A percentile compares a stretch with the other conserved stretches of the same genome.
phyloP scores from a whole-genome alignment of 1,284 basidiomycete species.

The Naganishia sp. region DNA sequence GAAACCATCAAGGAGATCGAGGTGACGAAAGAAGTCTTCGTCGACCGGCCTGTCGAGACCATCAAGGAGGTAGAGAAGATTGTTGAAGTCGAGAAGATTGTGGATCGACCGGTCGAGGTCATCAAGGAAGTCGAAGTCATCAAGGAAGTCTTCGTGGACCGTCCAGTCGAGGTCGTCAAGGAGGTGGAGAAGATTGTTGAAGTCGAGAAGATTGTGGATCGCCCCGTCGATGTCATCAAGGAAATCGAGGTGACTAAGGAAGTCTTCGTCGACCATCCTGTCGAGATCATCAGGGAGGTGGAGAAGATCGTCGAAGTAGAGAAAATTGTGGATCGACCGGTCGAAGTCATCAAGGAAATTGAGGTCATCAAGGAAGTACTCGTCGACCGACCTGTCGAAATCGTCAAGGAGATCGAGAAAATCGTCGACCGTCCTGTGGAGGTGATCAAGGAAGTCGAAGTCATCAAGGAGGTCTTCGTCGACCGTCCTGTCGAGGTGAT shows the following conservation, averaged over 20 bases:
- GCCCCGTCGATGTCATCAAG: constrained; percentile 43
- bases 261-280: constrained; percentile 45
- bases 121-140: constrained; percentile 33
- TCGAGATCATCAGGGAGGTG: constrained; percentile 38
- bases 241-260: constrained; percentile 38
- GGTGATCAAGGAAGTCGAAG: constrained; percentile 31
- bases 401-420: constrained; percentile 37
- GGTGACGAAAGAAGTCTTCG: constrained; percentile 38
- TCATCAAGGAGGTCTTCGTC: constrained; percentile 13
- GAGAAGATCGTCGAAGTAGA: constrained; percentile 33
- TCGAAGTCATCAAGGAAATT: constrained; percentile 39
- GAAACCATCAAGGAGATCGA: constrained; percentile 39
- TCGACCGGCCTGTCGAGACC: constrained; percentile 35
- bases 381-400: constrained; percentile 21
- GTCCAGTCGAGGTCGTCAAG: neutral
- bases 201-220: constrained; percentile 41
- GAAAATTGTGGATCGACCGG: constrained; percentile 40
- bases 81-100: constrained; percentile 40
- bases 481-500: constrained; percentile 35
- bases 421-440: constrained; percentile 3
- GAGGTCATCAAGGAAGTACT: constrained; percentile 37
- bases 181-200: constrained; percentile 39
- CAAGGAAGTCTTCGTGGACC: constrained; percentile 2
- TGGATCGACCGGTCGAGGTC: constrained; percentile 16
- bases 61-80: constrained; percentile 44